phyloP scores from a whole-genome alignment of 2,329 filamentous ascomycete species.

The Nigrograna mackinnonii region DNA sequence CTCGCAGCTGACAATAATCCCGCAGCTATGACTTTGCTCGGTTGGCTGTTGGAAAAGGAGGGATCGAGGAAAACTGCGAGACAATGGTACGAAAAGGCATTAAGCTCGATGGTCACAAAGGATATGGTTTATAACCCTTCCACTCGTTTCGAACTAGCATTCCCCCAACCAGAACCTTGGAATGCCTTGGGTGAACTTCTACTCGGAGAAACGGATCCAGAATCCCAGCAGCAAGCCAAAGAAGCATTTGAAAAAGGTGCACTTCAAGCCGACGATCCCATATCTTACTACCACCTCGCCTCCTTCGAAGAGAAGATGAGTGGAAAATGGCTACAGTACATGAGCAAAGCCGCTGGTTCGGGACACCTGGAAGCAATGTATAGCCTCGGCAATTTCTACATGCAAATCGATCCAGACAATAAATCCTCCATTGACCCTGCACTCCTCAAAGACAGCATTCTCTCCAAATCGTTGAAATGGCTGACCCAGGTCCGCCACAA shows the following conservation, averaged over 20 bases:
- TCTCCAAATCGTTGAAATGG: slow-evolving; percentile 26
- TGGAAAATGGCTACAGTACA: slow-evolving; percentile 46
- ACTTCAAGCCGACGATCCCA: slow-evolving; percentile 46
- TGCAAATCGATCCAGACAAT: slow-evolving; percentile 27
- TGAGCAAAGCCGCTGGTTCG: slow-evolving; percentile 49
- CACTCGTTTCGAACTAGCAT: slow-evolving; percentile 20
- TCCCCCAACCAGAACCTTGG: slow-evolving; percentile 34
- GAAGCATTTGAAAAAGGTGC: slow-evolving; percentile 40
- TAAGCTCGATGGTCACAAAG: slow-evolving; percentile 13
- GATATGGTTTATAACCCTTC: background rate
- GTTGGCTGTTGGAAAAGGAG: slow-evolving; percentile 30
- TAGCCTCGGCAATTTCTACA: slow-evolving; percentile 45
- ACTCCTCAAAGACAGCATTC: slow-evolving; percentile 9
- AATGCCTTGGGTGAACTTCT: slow-evolving; percentile 31
- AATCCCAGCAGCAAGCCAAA: slow-evolving; percentile 22
- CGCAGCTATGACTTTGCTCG: slow-evolving; percentile 32
- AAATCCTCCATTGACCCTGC: slow-evolving; percentile 2
- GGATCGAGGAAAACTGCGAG: slow-evolving; percentile 23
- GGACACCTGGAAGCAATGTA: slow-evolving; percentile 42
- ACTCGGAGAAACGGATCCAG: slow-evolving; percentile 15
- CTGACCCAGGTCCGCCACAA: slow-evolving; percentile 15
- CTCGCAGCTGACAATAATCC: slow-evolving; percentile 19
- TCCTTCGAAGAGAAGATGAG: slow-evolving; percentile 26
- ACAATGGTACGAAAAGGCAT: slow-evolving; percentile 24
- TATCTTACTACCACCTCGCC: slow-evolving; percentile 44